Evolutionary conservation across 2,329 filamentous ascomycete species (phyloP).

Genomic region (Teratosphaeriaceae sp.): DNA sequence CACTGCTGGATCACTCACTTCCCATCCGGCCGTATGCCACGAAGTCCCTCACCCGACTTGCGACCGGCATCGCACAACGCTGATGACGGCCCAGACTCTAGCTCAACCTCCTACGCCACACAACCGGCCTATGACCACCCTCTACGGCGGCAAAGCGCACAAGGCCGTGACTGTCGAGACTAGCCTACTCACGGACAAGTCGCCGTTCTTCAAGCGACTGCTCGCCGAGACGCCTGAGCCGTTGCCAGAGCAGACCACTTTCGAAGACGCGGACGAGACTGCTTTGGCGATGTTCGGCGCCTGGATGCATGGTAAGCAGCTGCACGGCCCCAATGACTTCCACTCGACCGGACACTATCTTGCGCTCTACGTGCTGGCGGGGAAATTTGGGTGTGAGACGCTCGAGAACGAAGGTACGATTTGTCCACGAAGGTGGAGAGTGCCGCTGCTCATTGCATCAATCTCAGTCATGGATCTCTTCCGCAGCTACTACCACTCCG

Average conservation of each 20-base stretch:
- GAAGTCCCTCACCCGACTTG: no score
- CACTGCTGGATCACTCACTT: no score
- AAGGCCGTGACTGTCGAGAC: slow-evolving; percentile 23
- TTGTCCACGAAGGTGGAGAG: not conserved
- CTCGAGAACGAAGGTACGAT: slow-evolving; percentile 25
- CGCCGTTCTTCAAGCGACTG: slow-evolving; percentile 24
- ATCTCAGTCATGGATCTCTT: slow-evolving; percentile 26
- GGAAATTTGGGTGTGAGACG: slow-evolving; percentile 21
- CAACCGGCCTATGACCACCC: slow-evolving; percentile 6
- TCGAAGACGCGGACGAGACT: slow-evolving; percentile 25
- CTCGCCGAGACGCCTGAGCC: slow-evolving; percentile 14
- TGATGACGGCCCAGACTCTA: slow-evolving; percentile 4
- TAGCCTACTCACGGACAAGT: slow-evolving; percentile 18
- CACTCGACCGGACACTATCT: slow-evolving; percentile 30
- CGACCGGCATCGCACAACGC: not conserved
- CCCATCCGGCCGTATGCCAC: no score
- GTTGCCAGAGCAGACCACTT: slow-evolving; percentile 17
- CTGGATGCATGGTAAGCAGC: slow-evolving; percentile 24
- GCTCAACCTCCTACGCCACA: not conserved
- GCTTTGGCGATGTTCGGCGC: slow-evolving; percentile 25
- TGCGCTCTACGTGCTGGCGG: slow-evolving; percentile 26
- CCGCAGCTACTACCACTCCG: slow-evolving; percentile 26
- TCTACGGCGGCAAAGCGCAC: slow-evolving; percentile 21
- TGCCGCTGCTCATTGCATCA: not conserved
- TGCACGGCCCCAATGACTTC: slow-evolving; percentile 29